Percentiles rank a stretch among this genome's conserved stretches.
These are phyloP conservation scores for Emergomyces africanus DNA, from an alignment of 2,329 filamentous ascomycete species.

Conservation along the genomic window DNA sequence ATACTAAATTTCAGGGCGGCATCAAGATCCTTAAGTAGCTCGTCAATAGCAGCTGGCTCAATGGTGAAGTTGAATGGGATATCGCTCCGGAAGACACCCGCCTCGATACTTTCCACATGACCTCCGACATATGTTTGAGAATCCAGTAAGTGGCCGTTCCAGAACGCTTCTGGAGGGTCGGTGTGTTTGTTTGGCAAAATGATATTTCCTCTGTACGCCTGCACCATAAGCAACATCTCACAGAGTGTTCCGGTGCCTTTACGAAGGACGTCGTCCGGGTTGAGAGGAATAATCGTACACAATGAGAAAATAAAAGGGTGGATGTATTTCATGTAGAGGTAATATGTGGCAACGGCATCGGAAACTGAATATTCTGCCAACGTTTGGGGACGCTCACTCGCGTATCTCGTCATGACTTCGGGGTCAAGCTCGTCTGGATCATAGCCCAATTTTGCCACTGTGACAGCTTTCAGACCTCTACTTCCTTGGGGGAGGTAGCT, in stretches of 20 bases:
- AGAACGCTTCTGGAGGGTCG: slow-evolving; percentile 82
- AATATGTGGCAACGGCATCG: slow-evolving; percentile 96
- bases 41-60: slow-evolving; percentile 80
- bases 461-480: slow-evolving; percentile 93
- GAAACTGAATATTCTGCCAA: slow-evolving; percentile 97
- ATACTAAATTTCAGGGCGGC: slow-evolving; percentile 80
- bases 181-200: slow-evolving; percentile 94
- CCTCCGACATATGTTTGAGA: slow-evolving; percentile 97
- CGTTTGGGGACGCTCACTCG: slow-evolving; percentile 79
- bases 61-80: slow-evolving; percentile 90
- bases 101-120: slow-evolving; percentile 98
- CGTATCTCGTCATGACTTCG: slow-evolving; percentile 87
- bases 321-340: slow-evolving; percentile 99
- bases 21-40: slow-evolving; percentile 75
- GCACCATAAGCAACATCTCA: slow-evolving; percentile 98
- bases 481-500: slow-evolving; percentile 96
- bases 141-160: slow-evolving; percentile 89
- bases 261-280: slow-evolving; percentile 80
- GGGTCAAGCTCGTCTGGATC: slow-evolving; percentile 96
- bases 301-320: slow-evolving; percentile 98
- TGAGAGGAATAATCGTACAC: slow-evolving; percentile 88
- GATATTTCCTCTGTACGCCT: slow-evolving; percentile 86
- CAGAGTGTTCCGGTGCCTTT: slow-evolving; percentile 98
- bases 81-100: slow-evolving; percentile 89
- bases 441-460: slow-evolving; percentile 93